Base-by-base conservation (phyloP, 495 filamentous ascomycete genomes). In the Neurospora sp. region DNA sequence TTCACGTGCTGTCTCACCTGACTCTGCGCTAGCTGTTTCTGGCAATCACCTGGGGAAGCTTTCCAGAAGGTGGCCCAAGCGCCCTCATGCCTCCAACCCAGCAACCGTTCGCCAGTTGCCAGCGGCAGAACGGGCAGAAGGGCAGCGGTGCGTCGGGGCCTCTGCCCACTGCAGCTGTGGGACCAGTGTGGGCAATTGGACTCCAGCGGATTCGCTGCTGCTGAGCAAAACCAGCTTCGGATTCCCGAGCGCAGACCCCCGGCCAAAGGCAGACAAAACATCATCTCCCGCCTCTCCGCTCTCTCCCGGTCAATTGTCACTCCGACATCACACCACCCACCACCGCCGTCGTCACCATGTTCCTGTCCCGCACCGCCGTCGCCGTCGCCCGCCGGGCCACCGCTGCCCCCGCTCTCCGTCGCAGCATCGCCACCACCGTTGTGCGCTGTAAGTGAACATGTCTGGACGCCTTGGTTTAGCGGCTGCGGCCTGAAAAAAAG, bases 311-410 rank as follows among this genome's bases (percentile, higher is more conserved):
- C 75, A 76, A 75, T 75, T 75, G 73, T 75, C 70, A 62, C 54
- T 62, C 54, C 54, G 54, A 62, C 71, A 73, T 46, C 70, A 42
- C 10, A 69, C 41, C 72, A 75, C 74, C 35, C 59, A 37, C 3
- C 38, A 73, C 76, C 44, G 69, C 71, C 70, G 44, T 42, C 69
- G 46, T 74, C 84, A 86, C 84, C 85, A 96, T 95, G 92, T 92
- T 95, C 84, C 85, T 96, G 80, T 91, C 92, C 84, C 92, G 93
- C 83, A 89, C 93, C 76, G 92, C 89, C 78, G 82, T 92, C 77
- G 87, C 89, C 79, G 86, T 91, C 76, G 90, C 89, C 73, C 88
- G 91, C 83, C 92, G 92, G 79, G 89, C 89, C 72, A 89, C 89
- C 76, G 83, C 88, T 79, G 83, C 86, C 75, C 88, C 90, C 77